Base-by-base conservation (phyloP, 305 asterid species). In the Solanum hybrid region DNA sequence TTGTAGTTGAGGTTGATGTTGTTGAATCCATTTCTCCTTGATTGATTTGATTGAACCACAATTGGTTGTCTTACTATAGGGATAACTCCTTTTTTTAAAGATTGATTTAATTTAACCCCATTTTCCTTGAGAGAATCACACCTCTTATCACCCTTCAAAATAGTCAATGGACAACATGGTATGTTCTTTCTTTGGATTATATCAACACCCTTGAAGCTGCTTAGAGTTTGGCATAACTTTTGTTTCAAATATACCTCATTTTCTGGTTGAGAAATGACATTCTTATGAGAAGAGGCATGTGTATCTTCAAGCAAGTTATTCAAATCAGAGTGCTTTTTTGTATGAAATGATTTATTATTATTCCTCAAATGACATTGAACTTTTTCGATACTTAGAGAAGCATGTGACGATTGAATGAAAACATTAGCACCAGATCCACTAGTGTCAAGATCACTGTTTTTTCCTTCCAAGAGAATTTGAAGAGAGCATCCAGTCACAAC, bases 1-100 rank as follows among this genome's bases (percentile, higher is more conserved):
- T 91, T 88, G 93, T 92, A 93, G 71, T 24, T 69, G 31, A 69
- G 75, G 29, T 69, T 95, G 85, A 29, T 20, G 10, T 73, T 32
- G 26, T 32, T 64, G 73, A 90, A 22, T 90, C 35, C 88, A 85
- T 71, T 66, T 85, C 81, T 88, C 60, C 35, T 51, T 64, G 90
- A 36, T 76, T 22, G 72, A 64, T 64, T 10, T 22, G 27, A 64
- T 2, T 69, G 75, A 69, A 69, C 75, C 31, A 10, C 11, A 24
- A 69, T 69, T 69, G 75, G 31, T 2, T 24, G 75, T 69, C 31
- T 69, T 69, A 10, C 16, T 69, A 24, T 69, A 69, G 35, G 35
- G 3, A 72, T 72, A 31, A 13, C 36, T 80, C 10, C 8, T 1
- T 38, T 80, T 10, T 56, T 5, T 0, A 31, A 79, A 80, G 66